Evolutionary conservation across 2,329 filamentous ascomycete species (phyloP).

Genomic region (Aspergillus sp.): DNA sequence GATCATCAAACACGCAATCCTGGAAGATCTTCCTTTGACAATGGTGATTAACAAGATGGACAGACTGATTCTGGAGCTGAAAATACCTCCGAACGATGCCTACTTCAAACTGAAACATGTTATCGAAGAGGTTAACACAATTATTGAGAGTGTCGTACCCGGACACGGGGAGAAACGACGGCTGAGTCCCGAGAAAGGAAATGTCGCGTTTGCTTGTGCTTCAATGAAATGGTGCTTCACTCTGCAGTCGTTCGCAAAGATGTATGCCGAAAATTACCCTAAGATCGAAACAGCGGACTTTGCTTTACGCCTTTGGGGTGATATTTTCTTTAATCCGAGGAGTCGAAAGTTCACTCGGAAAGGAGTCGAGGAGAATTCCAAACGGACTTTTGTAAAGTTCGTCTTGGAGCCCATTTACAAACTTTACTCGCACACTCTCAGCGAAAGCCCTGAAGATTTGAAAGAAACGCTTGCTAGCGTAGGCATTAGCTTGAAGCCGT

Average conservation of each 20-base stretch:
- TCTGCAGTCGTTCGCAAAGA: constrained; percentile 87
- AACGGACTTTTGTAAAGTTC: constrained; percentile 89
- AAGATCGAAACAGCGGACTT: constrained; percentile 82
- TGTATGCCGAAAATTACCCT: constrained; percentile 89
- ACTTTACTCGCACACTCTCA: constrained; percentile 91
- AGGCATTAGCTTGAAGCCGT: constrained; percentile 85
- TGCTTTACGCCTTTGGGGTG: constrained; percentile 84
- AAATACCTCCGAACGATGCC: constrained; percentile 88
- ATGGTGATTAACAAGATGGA: constrained; percentile 98
- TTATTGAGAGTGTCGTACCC: constrained; percentile 85
- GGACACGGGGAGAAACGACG: constrained; percentile 75
- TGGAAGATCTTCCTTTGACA: constrained; percentile 85
- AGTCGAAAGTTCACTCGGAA: constrained; percentile 93
- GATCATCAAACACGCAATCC: constrained; percentile 91
- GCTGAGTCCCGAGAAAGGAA: constrained; percentile 92
- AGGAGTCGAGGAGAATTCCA: constrained; percentile 73
- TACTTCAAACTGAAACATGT: constrained; percentile 99
- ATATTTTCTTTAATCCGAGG: constrained; percentile 90
- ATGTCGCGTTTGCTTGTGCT: constrained; percentile 94
- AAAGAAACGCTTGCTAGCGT: constrained; percentile 75
- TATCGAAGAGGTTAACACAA: constrained; percentile 95
- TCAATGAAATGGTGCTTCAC: constrained; percentile 98
- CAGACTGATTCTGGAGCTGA: constrained; percentile 87
- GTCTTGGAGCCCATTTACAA: constrained; percentile 97
- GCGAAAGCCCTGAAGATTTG: constrained; percentile 81